Base-by-base conservation (phyloP, 169 alveolate species). In the Eimeria nieschulzi region DNA sequence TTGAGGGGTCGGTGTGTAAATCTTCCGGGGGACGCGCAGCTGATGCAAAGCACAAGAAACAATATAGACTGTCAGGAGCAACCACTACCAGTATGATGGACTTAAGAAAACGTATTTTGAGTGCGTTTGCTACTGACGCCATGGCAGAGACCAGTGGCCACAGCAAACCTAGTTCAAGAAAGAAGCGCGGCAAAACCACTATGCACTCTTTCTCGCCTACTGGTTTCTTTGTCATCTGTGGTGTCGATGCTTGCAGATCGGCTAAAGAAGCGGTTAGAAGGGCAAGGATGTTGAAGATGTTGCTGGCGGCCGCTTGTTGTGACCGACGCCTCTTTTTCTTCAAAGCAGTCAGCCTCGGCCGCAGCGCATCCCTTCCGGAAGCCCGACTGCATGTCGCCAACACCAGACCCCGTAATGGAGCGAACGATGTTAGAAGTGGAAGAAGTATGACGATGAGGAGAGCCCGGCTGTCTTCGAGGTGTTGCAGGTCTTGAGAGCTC, bases 351-450 rank as follows among this genome's bases (percentile, higher is more conserved):
- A 21, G 86, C 86, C 17, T 78, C 71, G 23, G 25, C 86, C 15
- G 55, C 71, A 51, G 86, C 25, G 19, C 33, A 46, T 9, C 76
- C 88, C n/a, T 59, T 71, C 63, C 88, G 88, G 46, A 13, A 17
- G 17, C 61, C 88, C 25, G 76, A 9, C 46, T 80, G 88, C n/a
- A 56, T 46, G 5, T 80, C 88, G 17, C 88, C 88, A 59, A 80
- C n/a, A 17, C 39, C 88, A 51, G 75, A 56, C 7, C 88, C 88
- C 39, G 88, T 80, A 3, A 80, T 80, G 33, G 88, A 80, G 63
- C 88, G 88, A 15, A 80, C 88, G 25, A 80, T 80, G 39, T 80
- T 80, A 9, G 88, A 59, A 80, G 88, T 80, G 56, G 88, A 80
- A 1, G 10, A 56, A 10, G 88, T 80, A 46, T 80, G 88, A 13